phyloP scores from a whole-genome alignment of 768 basidiomycete genomes.

The Suillus alpinus region DNA sequence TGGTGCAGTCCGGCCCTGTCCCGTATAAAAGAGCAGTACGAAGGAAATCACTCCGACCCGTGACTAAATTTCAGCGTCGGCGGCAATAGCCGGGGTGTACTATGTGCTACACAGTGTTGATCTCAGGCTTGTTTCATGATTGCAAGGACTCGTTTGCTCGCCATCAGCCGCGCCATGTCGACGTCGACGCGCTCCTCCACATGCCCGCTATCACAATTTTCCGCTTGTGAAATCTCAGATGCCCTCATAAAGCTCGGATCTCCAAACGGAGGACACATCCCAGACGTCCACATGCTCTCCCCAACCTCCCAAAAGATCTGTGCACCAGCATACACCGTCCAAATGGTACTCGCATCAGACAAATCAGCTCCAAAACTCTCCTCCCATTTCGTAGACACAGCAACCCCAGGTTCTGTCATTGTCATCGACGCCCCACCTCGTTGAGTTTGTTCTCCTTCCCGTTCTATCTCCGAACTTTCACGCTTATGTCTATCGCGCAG shows the following conservation, averaged over 20 bases:
- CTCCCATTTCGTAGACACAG: constrained; percentile 81
- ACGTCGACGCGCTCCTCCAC: constrained; percentile 6
- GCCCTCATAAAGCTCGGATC: constrained; percentile 79
- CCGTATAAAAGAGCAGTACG: no score
- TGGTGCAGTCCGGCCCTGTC: no score
- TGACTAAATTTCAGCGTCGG: no score
- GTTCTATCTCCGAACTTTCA: background rate
- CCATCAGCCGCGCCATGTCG: constrained; percentile 19
- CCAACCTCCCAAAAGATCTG: constrained; percentile 46
- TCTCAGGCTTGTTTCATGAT: background rate
- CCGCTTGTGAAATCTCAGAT: constrained; percentile 86
- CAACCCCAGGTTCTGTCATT: constrained; percentile 59
- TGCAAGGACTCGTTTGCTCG: constrained; percentile 7
- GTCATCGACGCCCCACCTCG: constrained; percentile 74
- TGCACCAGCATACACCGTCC: constrained; percentile 85
- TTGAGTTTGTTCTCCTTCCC: constrained; percentile 35
- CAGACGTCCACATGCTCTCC: constrained; percentile 62
- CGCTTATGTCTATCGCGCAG: constrained; percentile 31
- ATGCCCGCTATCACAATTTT: constrained; percentile 37
- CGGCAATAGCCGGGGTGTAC: no score
- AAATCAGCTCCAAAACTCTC: constrained; percentile 58
- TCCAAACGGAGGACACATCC: constrained; percentile 74
- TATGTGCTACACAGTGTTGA: no score
- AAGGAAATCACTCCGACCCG: no score
- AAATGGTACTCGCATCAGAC: constrained; percentile 67